Percentiles rank a stretch among this genome's conserved stretches.
Evolutionary conservation across 2,329 filamentous ascomycete species (phyloP).

Genomic region (Scopulariopsis brevicaulis): DNA sequence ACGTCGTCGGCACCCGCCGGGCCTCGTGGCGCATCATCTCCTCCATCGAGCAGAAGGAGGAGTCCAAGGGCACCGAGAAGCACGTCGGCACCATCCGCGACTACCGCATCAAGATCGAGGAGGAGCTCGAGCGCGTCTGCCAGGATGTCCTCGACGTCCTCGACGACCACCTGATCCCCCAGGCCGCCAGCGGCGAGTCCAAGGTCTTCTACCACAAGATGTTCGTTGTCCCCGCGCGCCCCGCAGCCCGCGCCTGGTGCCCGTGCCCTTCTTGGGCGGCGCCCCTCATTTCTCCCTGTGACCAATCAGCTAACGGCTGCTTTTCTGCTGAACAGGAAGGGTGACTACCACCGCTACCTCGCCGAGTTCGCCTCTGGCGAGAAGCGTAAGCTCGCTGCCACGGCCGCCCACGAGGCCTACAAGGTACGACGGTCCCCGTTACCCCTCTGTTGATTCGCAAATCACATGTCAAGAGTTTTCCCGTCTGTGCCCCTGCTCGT

Average conservation of each 20-base stretch:
- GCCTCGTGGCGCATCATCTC: conserved; percentile 99
- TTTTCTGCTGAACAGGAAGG: conserved; percentile 55
- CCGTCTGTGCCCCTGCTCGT: background rate
- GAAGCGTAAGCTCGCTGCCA: conserved; percentile 82
- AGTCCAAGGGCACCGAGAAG: conserved; percentile 95
- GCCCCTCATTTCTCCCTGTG: conserved; percentile 5
- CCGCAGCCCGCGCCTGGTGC: background rate
- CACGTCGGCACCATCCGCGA: conserved; percentile 90
- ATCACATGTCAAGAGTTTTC: background rate
- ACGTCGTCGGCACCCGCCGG: conserved; percentile 95
- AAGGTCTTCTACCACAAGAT: conserved; percentile 99
- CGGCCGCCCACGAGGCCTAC: conserved; percentile 87
- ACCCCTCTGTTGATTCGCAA: background rate
- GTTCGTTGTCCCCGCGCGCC: conserved; percentile 40
- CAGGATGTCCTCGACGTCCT: conserved; percentile 94
- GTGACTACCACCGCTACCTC: conserved; percentile 92
- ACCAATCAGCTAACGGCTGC: conserved; percentile 4
- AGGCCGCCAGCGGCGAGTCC: conserved; percentile 92
- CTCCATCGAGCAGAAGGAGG: conserved; percentile 99
- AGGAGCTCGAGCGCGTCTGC: conserved; percentile 94
- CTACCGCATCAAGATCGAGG: conserved; percentile 97
- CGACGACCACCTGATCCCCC: conserved; percentile 86
- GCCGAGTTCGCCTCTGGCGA: conserved; percentile 89
- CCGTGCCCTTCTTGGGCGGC: background rate
- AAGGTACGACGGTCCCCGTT: conserved; percentile 52